These are phyloP conservation scores for Fraxinus cuspidata DNA, from an alignment of 257 asterid genomes.

Conservation along the genomic window DNA sequence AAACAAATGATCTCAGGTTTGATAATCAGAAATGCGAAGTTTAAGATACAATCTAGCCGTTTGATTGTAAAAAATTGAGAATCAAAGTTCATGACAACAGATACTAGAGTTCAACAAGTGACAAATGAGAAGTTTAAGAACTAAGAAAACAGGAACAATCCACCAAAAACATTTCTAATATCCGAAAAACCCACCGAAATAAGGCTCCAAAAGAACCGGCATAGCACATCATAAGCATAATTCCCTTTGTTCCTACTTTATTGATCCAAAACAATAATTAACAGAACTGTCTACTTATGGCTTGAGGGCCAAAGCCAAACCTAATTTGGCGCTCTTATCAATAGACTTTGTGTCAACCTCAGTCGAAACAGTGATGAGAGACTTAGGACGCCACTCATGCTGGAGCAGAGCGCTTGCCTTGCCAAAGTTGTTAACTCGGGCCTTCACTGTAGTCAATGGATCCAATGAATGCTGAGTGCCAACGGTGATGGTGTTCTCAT, in stretches of 20 bases:
- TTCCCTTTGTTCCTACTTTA: neutral
- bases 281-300: constrained; percentile 34
- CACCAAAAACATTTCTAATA: neutral
- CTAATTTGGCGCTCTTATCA: constrained; percentile 60
- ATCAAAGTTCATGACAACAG: neutral
- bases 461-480: constrained; percentile 55
- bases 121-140: neutral
- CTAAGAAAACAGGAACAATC: neutral
- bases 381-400: constrained; percentile 67
- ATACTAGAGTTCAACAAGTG: neutral
- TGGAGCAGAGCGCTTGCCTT: constrained; percentile 59
- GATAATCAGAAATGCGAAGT: neutral
- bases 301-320: constrained; percentile 59
- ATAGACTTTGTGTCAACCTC: constrained; percentile 57
- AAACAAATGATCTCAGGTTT: neutral
- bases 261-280: neutral
- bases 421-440: constrained; percentile 52
- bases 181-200: neutral
- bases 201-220: neutral
- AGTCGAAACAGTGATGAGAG: constrained; percentile 49
- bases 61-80: neutral
- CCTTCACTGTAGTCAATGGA: constrained; percentile 55
- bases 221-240: neutral
- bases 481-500: constrained; percentile 49
- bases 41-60: neutral